A percentile compares a stretch with the other conserved stretches of the same genome.
These are phyloP conservation scores for Ganoderma meredithae DNA, from an alignment of 1,284 basidiomycete genomes.

Conservation along the genomic window DNA sequence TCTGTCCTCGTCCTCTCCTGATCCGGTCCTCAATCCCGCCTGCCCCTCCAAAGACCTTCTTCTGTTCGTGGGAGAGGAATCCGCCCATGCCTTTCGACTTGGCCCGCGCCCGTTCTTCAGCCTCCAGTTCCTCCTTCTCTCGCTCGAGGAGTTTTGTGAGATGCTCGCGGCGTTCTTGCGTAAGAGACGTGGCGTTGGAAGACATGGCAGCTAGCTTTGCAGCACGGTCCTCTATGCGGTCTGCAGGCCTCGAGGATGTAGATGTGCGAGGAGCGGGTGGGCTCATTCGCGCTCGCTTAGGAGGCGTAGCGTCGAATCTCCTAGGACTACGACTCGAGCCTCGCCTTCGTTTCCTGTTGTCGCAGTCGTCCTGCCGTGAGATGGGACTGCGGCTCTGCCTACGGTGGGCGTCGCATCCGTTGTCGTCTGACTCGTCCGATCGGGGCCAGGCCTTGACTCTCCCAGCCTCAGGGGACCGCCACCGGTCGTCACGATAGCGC, in stretches of 20 bases:
- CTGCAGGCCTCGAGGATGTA: slow-evolving; percentile 35
- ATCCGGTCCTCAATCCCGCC: slow-evolving; percentile 83
- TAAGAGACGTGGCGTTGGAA: slow-evolving; percentile 70
- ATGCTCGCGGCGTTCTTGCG: slow-evolving; percentile 72
- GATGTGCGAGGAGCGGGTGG: slow-evolving; percentile 44
- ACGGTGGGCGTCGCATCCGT: slow-evolving; percentile 37
- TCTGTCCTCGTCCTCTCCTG: slow-evolving; percentile 59
- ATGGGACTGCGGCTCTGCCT: slow-evolving; percentile 33
- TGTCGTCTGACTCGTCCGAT: slow-evolving; percentile 58
- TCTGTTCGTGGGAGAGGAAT: slow-evolving; percentile 78
- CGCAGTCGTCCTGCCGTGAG: slow-evolving; percentile 32
- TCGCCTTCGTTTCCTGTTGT: slow-evolving; percentile 54
- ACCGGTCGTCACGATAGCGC: slow-evolving; percentile 34
- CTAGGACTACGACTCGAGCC: slow-evolving; percentile 50
- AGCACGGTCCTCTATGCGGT: slow-evolving; percentile 65
- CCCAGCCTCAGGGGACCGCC: slow-evolving; percentile 20
- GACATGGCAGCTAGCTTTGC: slow-evolving; percentile 90
- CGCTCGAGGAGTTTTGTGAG: slow-evolving; percentile 67
- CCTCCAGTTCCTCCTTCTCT: slow-evolving; percentile 76
- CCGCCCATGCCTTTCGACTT: slow-evolving; percentile 77
- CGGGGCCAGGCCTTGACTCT: slow-evolving; percentile 46
- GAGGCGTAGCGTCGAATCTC: slow-evolving; percentile 32
- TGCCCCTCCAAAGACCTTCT: slow-evolving; percentile 77
- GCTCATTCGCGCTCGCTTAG: slow-evolving; percentile 52
- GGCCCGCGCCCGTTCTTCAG: slow-evolving; percentile 64